Base-by-base conservation (phyloP, 139 green algal genomes). In the Chlorella sp. region DNA sequence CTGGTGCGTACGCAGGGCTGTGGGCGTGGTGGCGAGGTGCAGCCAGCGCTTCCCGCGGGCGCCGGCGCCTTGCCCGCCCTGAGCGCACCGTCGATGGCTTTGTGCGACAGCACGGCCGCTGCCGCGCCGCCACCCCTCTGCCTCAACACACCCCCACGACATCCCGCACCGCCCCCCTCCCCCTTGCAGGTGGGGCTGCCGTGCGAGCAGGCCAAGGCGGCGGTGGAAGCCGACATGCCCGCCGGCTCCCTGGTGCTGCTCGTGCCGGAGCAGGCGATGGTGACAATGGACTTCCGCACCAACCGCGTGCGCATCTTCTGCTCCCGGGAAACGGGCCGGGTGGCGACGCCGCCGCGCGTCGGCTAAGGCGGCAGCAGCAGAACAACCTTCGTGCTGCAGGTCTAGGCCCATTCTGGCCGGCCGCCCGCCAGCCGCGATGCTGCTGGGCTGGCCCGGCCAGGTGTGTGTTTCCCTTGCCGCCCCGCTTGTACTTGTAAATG, bases 211-310 rank as follows among this genome's bases (percentile, higher is more conserved):
- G 79, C 65, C 5, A 75, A 74, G 44, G 79, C 79, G 0, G n/a
- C n/a, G 44, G 65, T 84, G 43, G 64, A 76, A n/a, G n/a, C n/a
- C 19, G 77, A 74, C 60, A 32, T 83, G 77, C 77, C 77, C 2
- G 30, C 77, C 40, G 30, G 30, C 28, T 30, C 43, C 8, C 56
- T 40, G 22, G 60, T 83, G 38, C 67, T 74, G 11, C 36, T 83
- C 3, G 60, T 83, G 38, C 77, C 77, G 1, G 36, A 69, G 54
- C 36, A 34, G 3, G 4, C 30, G 43, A 75, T 82, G 64, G 54
- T 87, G 72, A 87, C 83, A 26, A 87, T 87, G 83, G 83, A 87
- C 54, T 87, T 70, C 65, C 62, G 83, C 48, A 79, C 28, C 14
- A 40, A 83, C 44, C 67, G 83, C 22, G 68, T 87, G 34, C 72